Base-by-base conservation (phyloP, 495 filamentous ascomycete species). In the Aspergillus saccharolyticus region DNA sequence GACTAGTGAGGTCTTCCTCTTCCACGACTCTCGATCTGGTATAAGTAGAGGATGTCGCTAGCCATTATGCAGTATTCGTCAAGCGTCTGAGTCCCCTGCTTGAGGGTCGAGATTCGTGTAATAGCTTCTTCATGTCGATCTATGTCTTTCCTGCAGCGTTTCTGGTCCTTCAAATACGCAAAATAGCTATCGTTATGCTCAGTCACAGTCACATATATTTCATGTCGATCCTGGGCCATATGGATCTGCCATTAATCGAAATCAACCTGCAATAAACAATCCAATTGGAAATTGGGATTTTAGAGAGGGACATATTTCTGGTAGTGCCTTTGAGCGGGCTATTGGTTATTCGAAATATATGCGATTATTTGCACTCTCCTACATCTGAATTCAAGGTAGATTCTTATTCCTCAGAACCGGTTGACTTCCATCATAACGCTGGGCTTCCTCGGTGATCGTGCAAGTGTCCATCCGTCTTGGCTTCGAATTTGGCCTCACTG, bases 311-410 rank as follows among this genome's bases (percentile, higher is more conserved):
- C n/a, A 16, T 21, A 53, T 14, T 28, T 56, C 52, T n/a, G 44
- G 3, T 39, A 15, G 7, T 30, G 21, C 44, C 12, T 51, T 9
- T 15, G 43, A 44, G 39, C 19, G 25, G 25, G 8, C 19, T 56
- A 45, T 48, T 44, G 46, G 44, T 56, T 20, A 9, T 21, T 14
- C 30, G 55, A 57, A 7, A 63, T 57, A 57, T 53, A 63, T 4
- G 57, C 57, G 9, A 55, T 57, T 52, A 60, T 60, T 28, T 63
- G 50, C 1, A 57, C 57, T 48, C 44, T 63, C 44, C n/a, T 63
- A 54, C 61, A 63, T 63, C 9, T 44, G n/a, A 30, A 60, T 53
- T 14, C 2, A 4, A 1, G 16, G 17, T 15, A 8, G 7, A 1
- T 48, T 44, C 14, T 44, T 48, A 49, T 19, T 0, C 18, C 56